Conservation (phyloP, 441 rosid species). For the Gossypium gossypioides region DNA sequence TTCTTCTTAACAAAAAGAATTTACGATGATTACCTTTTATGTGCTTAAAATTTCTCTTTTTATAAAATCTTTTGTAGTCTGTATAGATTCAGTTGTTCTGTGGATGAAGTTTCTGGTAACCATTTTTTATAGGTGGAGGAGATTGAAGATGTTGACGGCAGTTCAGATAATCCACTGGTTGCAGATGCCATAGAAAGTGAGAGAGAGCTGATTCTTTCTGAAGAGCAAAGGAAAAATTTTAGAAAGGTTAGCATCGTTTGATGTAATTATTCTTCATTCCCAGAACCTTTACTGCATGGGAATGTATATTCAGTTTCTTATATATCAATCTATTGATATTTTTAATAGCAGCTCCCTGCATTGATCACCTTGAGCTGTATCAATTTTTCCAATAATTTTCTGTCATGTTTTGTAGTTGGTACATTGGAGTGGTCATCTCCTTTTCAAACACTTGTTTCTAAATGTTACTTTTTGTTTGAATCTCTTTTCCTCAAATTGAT, state of each 20-base stretch:
- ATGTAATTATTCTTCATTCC: not conserved
- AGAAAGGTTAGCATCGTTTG: slow-evolving; percentile 49
- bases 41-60: not conserved
- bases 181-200: slow-evolving; percentile 86
- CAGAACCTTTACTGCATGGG: slow-evolving; percentile 1
- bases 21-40: not conserved
- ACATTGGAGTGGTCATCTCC: not conserved
- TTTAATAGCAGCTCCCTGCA: not conserved
- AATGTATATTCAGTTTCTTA: slow-evolving; percentile 2
- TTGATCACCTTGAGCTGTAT: not conserved
- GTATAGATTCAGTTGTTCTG: slow-evolving; percentile 4
- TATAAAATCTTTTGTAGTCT: not conserved
- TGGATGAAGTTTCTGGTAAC: slow-evolving; percentile 13
- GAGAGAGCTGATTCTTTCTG: slow-evolving; percentile 65
- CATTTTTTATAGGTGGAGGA: slow-evolving; percentile 70
- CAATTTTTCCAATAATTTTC: not conserved
- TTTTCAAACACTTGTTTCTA: not conserved
- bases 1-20: not conserved
- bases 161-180: slow-evolving; percentile 60
- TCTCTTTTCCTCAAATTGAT: not conserved
- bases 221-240: slow-evolving; percentile 66
- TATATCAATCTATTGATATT: slow-evolving; percentile 1
- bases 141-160: slow-evolving; percentile 77
- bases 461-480: not conserved
- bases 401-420: not conserved